Base-by-base conservation (phyloP, 2,329 filamentous ascomycete genomes). In the Myriangium duriaei region DNA sequence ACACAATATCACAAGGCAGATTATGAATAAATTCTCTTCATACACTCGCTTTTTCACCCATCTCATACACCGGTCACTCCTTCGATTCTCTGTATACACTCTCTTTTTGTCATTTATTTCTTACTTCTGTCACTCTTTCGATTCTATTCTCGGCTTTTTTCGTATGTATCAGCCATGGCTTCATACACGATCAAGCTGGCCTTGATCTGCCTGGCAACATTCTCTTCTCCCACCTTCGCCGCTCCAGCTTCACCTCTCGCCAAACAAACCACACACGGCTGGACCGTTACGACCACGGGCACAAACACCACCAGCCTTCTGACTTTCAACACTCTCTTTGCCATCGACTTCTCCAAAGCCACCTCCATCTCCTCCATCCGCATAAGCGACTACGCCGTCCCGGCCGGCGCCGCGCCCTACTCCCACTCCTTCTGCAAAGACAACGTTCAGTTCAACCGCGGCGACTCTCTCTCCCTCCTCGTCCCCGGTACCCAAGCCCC, bases 281-380 rank as follows among this genome's bases (percentile, higher is more conserved):
- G 32, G 12, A 16, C 18, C 12, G 30, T 45, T 4, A 32, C 37
- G 29, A 36, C 21, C 24, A 41, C 26, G 1, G 43, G 43, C 12
- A 33, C 34, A 12, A n/a, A n/a, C n/a, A n/a, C n/a, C n/a, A n/a
- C n/a, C n/a, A n/a, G n/a, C n/a, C n/a, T n/a, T n/a, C n/a, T n/a
- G n/a, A n/a, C n/a, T n/a, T 45, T 45, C 30, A 42, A 31, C 24
- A 33, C 33, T 9, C 32, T 39, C 14, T 34, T 45, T 21, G 13
- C 24, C 4, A 19, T 41, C 24, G 35, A 42, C 15, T 45, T 47
- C 17, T 40, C 41, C 2, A 41, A 39, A n/a, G 30, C 37, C 17
- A 30, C 42, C 10, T 30, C 26, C 3, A 26, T 45, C n/a, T 30
- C 30, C 5, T 15, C 28, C 5, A 17, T 45, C 3, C 21, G 34